phyloP scores from a whole-genome alignment of 2,329 filamentous ascomycete genomes.

The Botrytis elliptica region DNA sequence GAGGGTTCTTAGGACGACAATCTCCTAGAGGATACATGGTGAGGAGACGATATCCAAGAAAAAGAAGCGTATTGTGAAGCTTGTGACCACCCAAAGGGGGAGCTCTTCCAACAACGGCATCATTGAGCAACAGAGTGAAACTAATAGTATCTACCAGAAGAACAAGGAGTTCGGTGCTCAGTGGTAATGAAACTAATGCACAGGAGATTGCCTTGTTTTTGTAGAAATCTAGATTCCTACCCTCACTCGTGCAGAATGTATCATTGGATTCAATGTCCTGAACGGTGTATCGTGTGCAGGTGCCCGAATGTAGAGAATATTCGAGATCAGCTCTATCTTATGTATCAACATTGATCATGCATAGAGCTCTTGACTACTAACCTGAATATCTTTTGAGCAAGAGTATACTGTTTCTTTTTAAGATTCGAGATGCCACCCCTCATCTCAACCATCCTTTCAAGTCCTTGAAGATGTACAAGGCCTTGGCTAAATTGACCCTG shows the following conservation, averaged over 20 bases:
- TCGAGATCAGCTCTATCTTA: background rate
- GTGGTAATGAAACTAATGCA: background rate
- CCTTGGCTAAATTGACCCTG: conserved; percentile 30
- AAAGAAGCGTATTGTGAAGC: conserved; percentile 36
- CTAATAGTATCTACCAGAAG: background rate
- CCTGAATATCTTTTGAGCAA: background rate
- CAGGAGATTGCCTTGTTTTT: too few species aligned
- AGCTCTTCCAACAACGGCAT: conserved; percentile 5
- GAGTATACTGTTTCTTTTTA: background rate
- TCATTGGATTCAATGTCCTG: background rate
- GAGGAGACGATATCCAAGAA: conserved; percentile 36
- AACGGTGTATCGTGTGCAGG: background rate
- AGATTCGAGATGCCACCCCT: conserved; percentile 29
- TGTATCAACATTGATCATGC: background rate
- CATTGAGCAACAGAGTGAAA: conserved; percentile 25
- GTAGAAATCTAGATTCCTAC: background rate
- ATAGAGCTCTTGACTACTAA: too few species aligned
- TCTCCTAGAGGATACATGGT: conserved; percentile 25
- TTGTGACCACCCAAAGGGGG: conserved; percentile 29
- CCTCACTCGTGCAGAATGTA: background rate
- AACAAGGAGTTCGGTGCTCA: background rate
- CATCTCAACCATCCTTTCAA: conserved; percentile 37
- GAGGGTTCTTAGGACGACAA: background rate
- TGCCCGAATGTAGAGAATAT: background rate
- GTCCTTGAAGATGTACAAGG: conserved; percentile 38